Evolutionary conservation across 1,284 basidiomycete species (phyloP).

Genomic region (Boletus mariae): DNA sequence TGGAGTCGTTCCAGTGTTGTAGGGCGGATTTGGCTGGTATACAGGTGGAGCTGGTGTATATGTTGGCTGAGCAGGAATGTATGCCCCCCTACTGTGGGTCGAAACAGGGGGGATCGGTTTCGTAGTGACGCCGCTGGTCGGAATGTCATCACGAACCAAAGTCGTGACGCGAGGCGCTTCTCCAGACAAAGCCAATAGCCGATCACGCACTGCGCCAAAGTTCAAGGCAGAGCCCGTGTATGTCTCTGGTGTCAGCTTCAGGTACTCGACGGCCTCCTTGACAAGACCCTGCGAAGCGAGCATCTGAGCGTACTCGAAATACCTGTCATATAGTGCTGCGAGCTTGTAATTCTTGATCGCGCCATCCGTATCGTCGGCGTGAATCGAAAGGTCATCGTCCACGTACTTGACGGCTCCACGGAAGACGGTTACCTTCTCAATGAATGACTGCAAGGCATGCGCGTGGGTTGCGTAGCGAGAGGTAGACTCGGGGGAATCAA

Average conservation of each 20-base stretch:
- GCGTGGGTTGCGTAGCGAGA: conserved; percentile 86
- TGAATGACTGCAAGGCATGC: conserved; percentile 87
- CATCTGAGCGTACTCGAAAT: conserved; percentile 94
- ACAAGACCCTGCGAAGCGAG: conserved; percentile 88
- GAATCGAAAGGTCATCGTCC: conserved; percentile 67
- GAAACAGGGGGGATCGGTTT: conserved; percentile 17
- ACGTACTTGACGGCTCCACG: conserved; percentile 84
- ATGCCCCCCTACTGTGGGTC: conserved; percentile 12
- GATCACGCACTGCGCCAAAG: conserved; percentile 61
- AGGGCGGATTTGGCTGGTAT: conserved; percentile 10
- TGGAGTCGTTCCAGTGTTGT: conserved; percentile 28
- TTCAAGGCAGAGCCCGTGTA: conserved; percentile 68
- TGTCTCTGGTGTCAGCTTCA: conserved; percentile 77
- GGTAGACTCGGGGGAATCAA: conserved; percentile 31
- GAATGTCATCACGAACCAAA: conserved; percentile 23
- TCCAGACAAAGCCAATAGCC: conserved; percentile 52
- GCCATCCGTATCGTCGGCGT: conserved; percentile 35
- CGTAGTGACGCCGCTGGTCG: conserved; percentile 17
- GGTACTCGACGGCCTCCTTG: conserved; percentile 77
- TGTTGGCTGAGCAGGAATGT: conserved; percentile 8
- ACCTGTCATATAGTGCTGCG: conserved; percentile 84
- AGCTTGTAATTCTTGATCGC: conserved; percentile 78
- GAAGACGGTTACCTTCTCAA: conserved; percentile 97
- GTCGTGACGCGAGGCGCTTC: conserved; percentile 18
- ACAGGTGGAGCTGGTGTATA: conserved; percentile 3